Evolutionary conservation across 371 early-diverging fungal genomes (phyloP).

Genomic region (Lichtheimia ramosa): DNA sequence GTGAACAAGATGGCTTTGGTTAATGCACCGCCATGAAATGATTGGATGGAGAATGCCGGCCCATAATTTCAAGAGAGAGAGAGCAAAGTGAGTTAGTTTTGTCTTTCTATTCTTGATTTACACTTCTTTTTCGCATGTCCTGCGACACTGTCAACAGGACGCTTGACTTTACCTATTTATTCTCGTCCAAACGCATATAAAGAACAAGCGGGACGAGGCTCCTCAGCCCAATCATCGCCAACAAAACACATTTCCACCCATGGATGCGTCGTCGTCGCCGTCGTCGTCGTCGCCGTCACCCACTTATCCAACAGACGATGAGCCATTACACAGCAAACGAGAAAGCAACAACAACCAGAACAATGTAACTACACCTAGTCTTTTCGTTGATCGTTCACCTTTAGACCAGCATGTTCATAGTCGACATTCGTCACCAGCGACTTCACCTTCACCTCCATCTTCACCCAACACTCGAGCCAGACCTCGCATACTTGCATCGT

Average conservation of each 20-base stretch:
- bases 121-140: constrained; percentile 1
- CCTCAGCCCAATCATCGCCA: background rate
- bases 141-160: constrained; percentile 1
- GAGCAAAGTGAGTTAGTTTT: background rate
- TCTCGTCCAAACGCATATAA: background rate
- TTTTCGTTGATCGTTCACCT: constrained; percentile 24
- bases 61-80: background rate
- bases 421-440: constrained; percentile 27
- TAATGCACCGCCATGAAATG: background rate
- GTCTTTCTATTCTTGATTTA: background rate
- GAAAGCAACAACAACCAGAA: background rate
- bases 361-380: constrained; percentile 10
- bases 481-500: constrained; percentile 16
- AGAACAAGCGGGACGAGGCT: background rate
- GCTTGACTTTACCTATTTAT: background rate
- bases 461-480: constrained; percentile 7
- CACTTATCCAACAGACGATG: constrained; percentile 12
- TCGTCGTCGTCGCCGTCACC: constrained; percentile 10
- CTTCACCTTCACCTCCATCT: constrained; percentile 29
- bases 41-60: background rate
- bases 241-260: background rate
- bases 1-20: background rate
- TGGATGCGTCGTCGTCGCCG: constrained; percentile 5
- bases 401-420: constrained; percentile 2
- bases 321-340: constrained; percentile 8